phyloP scores from a whole-genome alignment of 768 basidiomycete genomes.

The Naganishia antarctica region DNA sequence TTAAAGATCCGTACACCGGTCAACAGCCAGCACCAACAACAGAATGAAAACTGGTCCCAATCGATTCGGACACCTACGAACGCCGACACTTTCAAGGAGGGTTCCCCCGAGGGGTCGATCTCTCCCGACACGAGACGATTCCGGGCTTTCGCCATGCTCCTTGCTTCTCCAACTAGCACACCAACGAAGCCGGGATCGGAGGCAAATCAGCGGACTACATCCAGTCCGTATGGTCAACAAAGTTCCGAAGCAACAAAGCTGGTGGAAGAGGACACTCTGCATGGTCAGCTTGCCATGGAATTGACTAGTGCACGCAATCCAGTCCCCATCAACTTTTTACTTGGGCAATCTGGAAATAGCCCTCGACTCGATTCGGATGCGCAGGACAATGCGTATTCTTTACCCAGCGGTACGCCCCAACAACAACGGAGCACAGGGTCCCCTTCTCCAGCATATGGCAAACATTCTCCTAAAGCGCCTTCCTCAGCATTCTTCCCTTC shows the following conservation, averaged over 20 bases:
- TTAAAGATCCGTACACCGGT: background rate
- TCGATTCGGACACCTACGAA: background rate
- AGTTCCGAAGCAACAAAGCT: conserved; percentile 3
- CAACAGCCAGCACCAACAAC: background rate
- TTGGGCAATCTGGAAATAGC: conserved; percentile 24
- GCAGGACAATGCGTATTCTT: background rate
- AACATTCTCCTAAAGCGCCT: background rate
- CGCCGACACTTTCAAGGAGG: background rate
- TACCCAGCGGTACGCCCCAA: background rate
- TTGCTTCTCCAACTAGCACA: conserved; percentile 4
- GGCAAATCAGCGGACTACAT: background rate
- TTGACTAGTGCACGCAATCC: conserved; percentile 40
- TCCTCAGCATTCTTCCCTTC: conserved; percentile 19
- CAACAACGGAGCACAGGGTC: background rate
- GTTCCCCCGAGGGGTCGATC: background rate
- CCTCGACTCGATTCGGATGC: background rate
- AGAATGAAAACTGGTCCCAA: background rate
- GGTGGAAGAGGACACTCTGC: conserved; percentile 32
- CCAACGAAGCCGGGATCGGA: background rate
- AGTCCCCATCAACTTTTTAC: conserved; percentile 44
- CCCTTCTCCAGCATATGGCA: background rate
- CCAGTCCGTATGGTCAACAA: background rate
- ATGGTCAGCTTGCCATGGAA: conserved; percentile 44
- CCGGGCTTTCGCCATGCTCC: background rate
- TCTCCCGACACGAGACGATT: conserved; percentile 9